These are phyloP conservation scores for Xanthoconium stramineum DNA, from an alignment of 768 basidiomycete species.

Conservation along the genomic window DNA sequence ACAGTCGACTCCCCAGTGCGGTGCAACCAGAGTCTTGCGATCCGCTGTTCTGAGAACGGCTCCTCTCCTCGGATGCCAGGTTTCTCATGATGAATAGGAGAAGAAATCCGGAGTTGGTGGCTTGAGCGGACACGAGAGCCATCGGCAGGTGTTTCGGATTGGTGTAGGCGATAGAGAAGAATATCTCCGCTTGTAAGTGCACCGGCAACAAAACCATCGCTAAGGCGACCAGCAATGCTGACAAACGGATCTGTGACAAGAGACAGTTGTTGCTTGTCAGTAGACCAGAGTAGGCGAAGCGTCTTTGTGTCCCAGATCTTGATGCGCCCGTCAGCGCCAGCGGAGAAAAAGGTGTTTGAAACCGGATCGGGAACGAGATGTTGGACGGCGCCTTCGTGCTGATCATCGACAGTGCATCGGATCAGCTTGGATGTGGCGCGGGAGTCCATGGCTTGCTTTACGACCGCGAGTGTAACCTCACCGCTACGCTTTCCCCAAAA, in stretches of 20 bases:
- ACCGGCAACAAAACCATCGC: slow-evolving; percentile 46
- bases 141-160: slow-evolving; percentile 16
- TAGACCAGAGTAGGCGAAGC: slow-evolving; percentile 63
- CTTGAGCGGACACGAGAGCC: slow-evolving; percentile 10
- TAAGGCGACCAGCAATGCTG: slow-evolving; percentile 44
- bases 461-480: slow-evolving; percentile 59
- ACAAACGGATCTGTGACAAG: slow-evolving; percentile 48
- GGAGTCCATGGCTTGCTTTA: slow-evolving; percentile 56
- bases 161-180: slow-evolving; percentile 50
- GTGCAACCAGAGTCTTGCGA: slow-evolving; percentile 20
- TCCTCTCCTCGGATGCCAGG: slow-evolving; percentile 1
- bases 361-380: slow-evolving; percentile 51
- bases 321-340: slow-evolving; percentile 58
- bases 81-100: slow-evolving; percentile 27
- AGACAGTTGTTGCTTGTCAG: slow-evolving; percentile 34
- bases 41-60: background rate
- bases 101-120: slow-evolving; percentile 36
- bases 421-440: slow-evolving; percentile 44
- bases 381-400: slow-evolving; percentile 59
- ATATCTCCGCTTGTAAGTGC: slow-evolving; percentile 57
- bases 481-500: slow-evolving; percentile 75
- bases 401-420: slow-evolving; percentile 51
- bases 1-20: slow-evolving; percentile 3
- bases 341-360: slow-evolving; percentile 44
- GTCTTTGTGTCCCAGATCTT: slow-evolving; percentile 70